Evolutionary conservation across 257 asterid genomes (phyloP), one percentile per base, ranked within the genome.

Genomic region (Solanum acaule): DNA sequence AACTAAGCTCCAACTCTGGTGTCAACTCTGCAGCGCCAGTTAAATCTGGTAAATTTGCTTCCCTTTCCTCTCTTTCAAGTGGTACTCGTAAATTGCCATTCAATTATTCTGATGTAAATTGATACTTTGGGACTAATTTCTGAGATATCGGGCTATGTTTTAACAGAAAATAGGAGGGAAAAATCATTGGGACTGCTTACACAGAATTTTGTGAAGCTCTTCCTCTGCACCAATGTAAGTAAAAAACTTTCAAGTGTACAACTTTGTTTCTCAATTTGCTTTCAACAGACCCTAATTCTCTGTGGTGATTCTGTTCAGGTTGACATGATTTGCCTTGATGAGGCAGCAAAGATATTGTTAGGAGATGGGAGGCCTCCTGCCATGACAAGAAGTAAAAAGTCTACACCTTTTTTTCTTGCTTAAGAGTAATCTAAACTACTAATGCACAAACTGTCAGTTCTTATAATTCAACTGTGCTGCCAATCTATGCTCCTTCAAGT

Each of bases 121-220:
- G 44, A 23, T 31, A 29, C 70, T 18, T 31, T 20, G 44, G 31
- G 44, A 49, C 2, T 49, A 29, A 11, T 49, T 20, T 49, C 71
- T 31, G 71, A 82, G 70, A 31, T n/a, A 49, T 49, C 20, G 86
- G 70, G 18, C 1, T 31, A 49, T 68, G 76, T 44, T 86, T 61
- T 85, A 90, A 93, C 94, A 86, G 98, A 94, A 81, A 96, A 94
- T 88, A 94, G 99, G 88, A 97, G 95, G 90, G 99, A 97, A 89
- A 97, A 97, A 90, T 97, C 99, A 59, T 91, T 97, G 86, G 98
- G 98, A 42, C 96, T 97, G 89, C 99, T 97, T n/a, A 97, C 99
- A 1, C 99, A 94, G 89, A 97, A 97, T 90, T 97, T 96, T 89
- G 93, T 97, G 73, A 97, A 97, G 93, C 98, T 97, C 52, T 97